Evolutionary conservation across 1,139 yeast genomes (phyloP).

Genomic region (Magnusiomyces sp.): DNA sequence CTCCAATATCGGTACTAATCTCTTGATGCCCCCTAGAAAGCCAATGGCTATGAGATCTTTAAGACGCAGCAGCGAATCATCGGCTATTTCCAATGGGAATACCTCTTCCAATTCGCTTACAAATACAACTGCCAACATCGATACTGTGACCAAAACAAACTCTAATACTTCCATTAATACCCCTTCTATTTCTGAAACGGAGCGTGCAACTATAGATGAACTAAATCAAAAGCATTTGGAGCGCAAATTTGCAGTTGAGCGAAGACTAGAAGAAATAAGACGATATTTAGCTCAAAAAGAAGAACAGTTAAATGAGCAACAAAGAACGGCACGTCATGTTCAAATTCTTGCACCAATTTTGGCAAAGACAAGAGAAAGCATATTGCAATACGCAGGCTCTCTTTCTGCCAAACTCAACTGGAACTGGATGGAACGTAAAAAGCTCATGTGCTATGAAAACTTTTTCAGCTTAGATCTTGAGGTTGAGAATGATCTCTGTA

Average conservation of each 20-base stretch:
- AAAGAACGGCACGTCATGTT: constrained; percentile 29
- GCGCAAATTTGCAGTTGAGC: constrained; percentile 18
- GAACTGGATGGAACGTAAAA: constrained; percentile 44
- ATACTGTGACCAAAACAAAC: neutral
- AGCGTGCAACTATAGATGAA: neutral
- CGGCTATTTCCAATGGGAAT: neutral
- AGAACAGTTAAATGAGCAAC: constrained; percentile 32
- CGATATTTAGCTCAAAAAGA: constrained; percentile 29
- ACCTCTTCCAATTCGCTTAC: neutral
- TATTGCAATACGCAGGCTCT: constrained; percentile 39
- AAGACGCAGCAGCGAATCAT: neutral
- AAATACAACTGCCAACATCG: neutral
- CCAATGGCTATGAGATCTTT: neutral
- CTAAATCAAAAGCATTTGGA: constrained; percentile 5
- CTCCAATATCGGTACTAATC: neutral
- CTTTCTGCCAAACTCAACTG: constrained; percentile 46
- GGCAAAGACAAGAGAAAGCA: constrained; percentile 41
- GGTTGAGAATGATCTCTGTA: constrained; percentile 21
- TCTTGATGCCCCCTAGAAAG: neutral
- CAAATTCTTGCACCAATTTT: constrained; percentile 44
- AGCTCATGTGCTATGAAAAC: constrained; percentile 36
- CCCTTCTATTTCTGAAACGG: neutral
- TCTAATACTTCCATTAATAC: neutral
- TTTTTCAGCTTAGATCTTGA: constrained; percentile 33
- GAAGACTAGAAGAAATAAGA: constrained; percentile 30